Evolutionary conservation across 2,329 filamentous ascomycete species (phyloP).

Genomic region (Metarhizium sp.): DNA sequence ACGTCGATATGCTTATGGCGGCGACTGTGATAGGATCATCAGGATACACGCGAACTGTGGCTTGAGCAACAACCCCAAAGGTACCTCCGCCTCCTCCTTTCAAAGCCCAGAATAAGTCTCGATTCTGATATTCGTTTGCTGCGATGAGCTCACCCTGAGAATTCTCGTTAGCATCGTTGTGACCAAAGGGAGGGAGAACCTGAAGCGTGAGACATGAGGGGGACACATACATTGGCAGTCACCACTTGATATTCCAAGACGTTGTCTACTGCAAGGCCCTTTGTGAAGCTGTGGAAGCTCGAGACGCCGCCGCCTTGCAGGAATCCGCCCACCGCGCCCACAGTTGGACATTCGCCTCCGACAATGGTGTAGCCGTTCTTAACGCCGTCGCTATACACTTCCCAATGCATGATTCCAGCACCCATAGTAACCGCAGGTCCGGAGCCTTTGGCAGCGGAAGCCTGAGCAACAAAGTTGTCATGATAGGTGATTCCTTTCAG

Average conservation of each 20-base stretch:
- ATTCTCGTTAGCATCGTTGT: no score
- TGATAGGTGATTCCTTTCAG: neutral
- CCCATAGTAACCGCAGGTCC: no score
- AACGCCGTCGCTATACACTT: no score
- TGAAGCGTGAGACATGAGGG: no score
- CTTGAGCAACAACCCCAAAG: constrained; percentile 2
- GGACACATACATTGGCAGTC: neutral
- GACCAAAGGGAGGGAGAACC: no score
- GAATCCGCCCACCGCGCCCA: no score
- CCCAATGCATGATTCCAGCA: no score
- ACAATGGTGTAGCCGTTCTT: no score
- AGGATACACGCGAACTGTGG: constrained; percentile 1
- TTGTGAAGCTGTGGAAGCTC: neutral
- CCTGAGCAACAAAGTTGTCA: neutral
- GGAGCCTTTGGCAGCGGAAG: neutral
- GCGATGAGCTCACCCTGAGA: no score
- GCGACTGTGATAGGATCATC: neutral
- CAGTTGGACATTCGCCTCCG: no score
- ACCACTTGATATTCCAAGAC: constrained; percentile 1
- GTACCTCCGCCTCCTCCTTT: neutral
- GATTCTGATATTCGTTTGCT: neutral
- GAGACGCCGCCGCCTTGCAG: neutral
- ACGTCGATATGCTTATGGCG: neutral
- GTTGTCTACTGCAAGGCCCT: constrained; percentile 1
- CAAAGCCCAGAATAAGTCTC: neutral